Base-by-base conservation (phyloP, 1,284 basidiomycete genomes). In the Trametes hirsuta region DNA sequence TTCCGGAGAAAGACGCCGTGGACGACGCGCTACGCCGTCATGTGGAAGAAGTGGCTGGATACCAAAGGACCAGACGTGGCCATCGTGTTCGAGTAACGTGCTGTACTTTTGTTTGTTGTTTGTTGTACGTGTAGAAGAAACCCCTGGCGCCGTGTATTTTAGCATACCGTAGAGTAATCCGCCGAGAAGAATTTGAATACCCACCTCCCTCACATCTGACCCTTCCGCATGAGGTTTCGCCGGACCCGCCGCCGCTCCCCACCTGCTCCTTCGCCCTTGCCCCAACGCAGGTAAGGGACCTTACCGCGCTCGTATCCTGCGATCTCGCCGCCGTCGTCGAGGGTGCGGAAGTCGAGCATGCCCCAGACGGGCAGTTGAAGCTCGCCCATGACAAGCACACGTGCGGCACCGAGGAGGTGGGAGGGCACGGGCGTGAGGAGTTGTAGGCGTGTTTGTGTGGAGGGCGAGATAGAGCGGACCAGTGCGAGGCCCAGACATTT, bases 351-450 rank as follows among this genome's bases (percentile, higher is more conserved):
- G 74, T 97, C 94, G 49, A 98, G 76, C 86, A 95, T 87, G 0
- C 90, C 94, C 84, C 89, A 92, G 0, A 95, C 77, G 0, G 95
- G 95, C 0, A 98, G 76, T 70, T 97, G 94, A 65, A 97, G 78
- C 67, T 93, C 91, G 4, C 95, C 95, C 71, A 92, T 93, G 39
- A 95, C 85, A 1, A 97, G 72, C 14, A 84, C 78, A 0, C 80
- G 79, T 1, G 72, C 72, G 39, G 62, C 62, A 5, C 41, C 55
- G 34, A 95, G 77, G 1, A 80, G 39, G 0, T 67, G 47, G 0
- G 80, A 72, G 0, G 87, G 84, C 0, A 94, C 63, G 0, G 94
- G 93, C 0, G 94, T 94, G 35, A 96, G 75, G 14, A 97, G 66
- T 44, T 97, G 93, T 36, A 94, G 47, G 72, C 6, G 34, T 11